Conservation (phyloP, 2,329 filamentous ascomycete genomes). For the Xylariaceae sp. region DNA sequence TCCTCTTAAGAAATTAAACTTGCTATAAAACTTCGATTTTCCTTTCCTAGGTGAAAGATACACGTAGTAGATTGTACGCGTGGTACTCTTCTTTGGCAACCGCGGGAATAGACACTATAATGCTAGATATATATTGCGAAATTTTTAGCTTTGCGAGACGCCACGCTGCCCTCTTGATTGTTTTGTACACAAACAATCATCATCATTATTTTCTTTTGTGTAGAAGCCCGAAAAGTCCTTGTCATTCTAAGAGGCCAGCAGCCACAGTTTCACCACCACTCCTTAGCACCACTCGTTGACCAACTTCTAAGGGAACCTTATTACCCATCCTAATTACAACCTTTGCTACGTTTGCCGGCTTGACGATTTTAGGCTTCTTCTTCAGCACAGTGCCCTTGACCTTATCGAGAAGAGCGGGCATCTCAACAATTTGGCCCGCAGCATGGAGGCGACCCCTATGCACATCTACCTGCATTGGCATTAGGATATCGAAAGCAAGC, state of each 20-base stretch:
- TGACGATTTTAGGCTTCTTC: conserved; percentile 84
- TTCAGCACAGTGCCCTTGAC: conserved; percentile 74
- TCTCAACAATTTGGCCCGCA: conserved; percentile 72
- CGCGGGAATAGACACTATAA: no score
- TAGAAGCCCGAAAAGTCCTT: not conserved
- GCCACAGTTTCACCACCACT: conserved; percentile 84
- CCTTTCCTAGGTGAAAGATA: no score
- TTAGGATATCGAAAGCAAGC: conserved; percentile 85
- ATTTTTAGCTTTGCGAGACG: no score
- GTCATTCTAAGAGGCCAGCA: conserved; percentile 80
- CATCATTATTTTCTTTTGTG: no score
- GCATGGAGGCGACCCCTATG: conserved; percentile 84
- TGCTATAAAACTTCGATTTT: no score
- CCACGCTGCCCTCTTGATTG: no score
- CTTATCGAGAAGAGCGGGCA: conserved; percentile 81
- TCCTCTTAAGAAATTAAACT: no score
- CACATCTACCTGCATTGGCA: conserved; percentile 88
- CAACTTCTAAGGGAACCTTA: conserved; percentile 79
- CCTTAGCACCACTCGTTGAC: conserved; percentile 80
- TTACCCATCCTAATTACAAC: conserved; percentile 75
- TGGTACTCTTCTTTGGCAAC: no score
- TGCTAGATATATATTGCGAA: no score
- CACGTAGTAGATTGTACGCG: no score
- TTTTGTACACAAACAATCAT: no score
- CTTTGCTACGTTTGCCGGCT: conserved; percentile 78